phyloP scores from a whole-genome alignment of 495 filamentous ascomycete genomes.

The Opeltia flavorubescens region DNA sequence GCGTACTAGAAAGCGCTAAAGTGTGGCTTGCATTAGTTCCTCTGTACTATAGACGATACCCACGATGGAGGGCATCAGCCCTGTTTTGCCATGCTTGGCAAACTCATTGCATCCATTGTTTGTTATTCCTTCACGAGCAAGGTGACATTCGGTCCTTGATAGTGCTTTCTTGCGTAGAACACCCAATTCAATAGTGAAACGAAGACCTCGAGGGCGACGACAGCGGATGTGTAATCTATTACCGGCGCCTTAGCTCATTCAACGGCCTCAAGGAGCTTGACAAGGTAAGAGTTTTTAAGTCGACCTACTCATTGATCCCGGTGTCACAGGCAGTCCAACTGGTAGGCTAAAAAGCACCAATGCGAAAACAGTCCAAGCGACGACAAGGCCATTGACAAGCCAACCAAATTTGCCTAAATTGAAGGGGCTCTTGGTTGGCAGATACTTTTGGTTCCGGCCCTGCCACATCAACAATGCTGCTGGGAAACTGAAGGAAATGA shows the following conservation, averaged over 20 bases:
- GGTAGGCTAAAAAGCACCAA: constrained; percentile 2
- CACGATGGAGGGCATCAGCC: too few relatives aligned
- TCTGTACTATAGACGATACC: too few relatives aligned
- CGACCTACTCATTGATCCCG: constrained; percentile 5
- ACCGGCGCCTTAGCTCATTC: neutral
- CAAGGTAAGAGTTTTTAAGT: too few relatives aligned
- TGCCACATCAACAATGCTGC: neutral
- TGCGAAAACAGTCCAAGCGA: constrained; percentile 1
- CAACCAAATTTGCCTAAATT: constrained; percentile 5
- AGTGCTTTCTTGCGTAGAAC: constrained; percentile 17
- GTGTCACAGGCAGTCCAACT: neutral
- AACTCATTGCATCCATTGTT: too few relatives aligned
- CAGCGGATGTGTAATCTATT: constrained; percentile 22
- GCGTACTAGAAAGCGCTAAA: too few relatives aligned
- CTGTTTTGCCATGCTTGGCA: too few relatives aligned
- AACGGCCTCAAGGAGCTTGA: neutral
- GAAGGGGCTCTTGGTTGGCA: constrained; percentile 1
- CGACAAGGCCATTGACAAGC: constrained; percentile 1
- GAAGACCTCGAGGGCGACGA: constrained; percentile 19
- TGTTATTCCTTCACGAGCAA: neutral
- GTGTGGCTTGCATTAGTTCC: too few relatives aligned
- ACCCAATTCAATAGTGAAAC: constrained; percentile 19
- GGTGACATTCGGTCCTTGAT: constrained; percentile 18
- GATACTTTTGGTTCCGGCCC: neutral
- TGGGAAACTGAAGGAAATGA: constrained; percentile 5